Percentiles rank a stretch among this genome's conserved stretches.
Evolutionary conservation across 1,284 basidiomycete species (phyloP).

Genomic region (Marasmius fiardii): DNA sequence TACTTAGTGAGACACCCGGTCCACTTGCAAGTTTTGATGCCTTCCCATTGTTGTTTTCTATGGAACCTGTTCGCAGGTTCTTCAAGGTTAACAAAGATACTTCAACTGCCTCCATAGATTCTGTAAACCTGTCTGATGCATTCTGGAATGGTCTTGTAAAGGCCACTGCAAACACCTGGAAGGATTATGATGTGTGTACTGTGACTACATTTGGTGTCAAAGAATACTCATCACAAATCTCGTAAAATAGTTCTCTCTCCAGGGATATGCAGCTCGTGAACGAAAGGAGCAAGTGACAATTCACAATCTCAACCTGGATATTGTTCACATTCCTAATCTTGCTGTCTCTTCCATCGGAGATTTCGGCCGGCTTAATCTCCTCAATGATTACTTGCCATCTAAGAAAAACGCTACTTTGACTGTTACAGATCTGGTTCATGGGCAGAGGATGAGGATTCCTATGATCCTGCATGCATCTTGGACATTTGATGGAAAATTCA

Average conservation of each 20-base stretch:
- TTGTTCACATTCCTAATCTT: conserved; percentile 7
- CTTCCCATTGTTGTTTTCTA: no score
- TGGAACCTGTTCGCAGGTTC: no score
- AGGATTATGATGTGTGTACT: conserved; percentile 10
- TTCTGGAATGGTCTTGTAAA: conserved; percentile 15
- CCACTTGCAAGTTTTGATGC: no score
- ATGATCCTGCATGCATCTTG: conserved; percentile 12
- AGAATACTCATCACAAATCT: no score
- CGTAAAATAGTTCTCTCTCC: not conserved
- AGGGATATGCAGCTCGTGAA: conserved; percentile 1
- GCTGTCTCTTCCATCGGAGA: conserved; percentile 16
- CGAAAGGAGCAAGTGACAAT: not conserved
- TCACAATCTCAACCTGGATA: not conserved
- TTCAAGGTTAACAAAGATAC: no score
- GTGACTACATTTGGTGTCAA: no score
- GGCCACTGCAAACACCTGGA: conserved; percentile 13
- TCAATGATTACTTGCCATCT: conserved; percentile 6
- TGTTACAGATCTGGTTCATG: conserved; percentile 12
- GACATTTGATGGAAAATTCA: conserved; percentile 12
- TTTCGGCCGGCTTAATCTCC: conserved; percentile 7
- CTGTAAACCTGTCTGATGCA: not conserved
- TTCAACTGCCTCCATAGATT: not conserved
- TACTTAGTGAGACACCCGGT: no score
- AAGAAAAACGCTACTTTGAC: conserved; percentile 5
- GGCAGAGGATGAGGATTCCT: conserved; percentile 11